These are phyloP conservation scores for Colletotrichum zoysiae DNA, from an alignment of 2,329 filamentous ascomycete species.

Conservation along the genomic window DNA sequence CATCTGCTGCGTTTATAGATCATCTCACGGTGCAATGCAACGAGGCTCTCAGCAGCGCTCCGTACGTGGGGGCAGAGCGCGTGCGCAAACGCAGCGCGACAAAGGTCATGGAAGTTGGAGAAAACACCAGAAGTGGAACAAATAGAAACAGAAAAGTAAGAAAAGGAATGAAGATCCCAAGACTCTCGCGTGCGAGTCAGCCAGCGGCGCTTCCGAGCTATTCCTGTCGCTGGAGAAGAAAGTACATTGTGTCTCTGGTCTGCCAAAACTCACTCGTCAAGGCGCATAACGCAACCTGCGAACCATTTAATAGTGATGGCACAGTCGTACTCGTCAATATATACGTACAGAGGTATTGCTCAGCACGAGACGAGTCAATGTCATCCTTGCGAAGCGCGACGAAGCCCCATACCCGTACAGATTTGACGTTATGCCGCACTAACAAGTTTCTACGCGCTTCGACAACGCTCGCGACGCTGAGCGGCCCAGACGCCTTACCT, in stretches of 20 bases:
- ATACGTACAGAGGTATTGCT: not conserved
- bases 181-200: constrained; percentile 39
- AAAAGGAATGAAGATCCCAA: constrained; percentile 27
- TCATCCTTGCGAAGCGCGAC: not conserved
- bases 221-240: not conserved
- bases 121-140: not conserved
- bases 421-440: not conserved
- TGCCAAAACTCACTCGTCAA: not conserved
- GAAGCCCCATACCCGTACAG: not conserved
- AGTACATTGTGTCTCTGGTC: not conserved
- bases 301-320: not conserved
- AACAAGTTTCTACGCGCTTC: not conserved
- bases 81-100: not conserved
- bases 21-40: not conserved
- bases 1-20: not conserved
- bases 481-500: not conserved
- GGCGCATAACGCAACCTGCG: not conserved
- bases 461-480: not conserved
- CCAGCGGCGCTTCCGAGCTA: constrained; percentile 15
- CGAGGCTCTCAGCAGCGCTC: not conserved
- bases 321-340: not conserved
- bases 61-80: constrained; percentile 27
- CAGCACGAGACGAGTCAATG: not conserved
- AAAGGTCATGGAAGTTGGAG: constrained; percentile 9
- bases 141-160: accelerated